Evolutionary conservation across 176 grass and related monocot species (phyloP), one percentile per base, ranked within the genome.

Genomic region (Phragmites australis): DNA sequence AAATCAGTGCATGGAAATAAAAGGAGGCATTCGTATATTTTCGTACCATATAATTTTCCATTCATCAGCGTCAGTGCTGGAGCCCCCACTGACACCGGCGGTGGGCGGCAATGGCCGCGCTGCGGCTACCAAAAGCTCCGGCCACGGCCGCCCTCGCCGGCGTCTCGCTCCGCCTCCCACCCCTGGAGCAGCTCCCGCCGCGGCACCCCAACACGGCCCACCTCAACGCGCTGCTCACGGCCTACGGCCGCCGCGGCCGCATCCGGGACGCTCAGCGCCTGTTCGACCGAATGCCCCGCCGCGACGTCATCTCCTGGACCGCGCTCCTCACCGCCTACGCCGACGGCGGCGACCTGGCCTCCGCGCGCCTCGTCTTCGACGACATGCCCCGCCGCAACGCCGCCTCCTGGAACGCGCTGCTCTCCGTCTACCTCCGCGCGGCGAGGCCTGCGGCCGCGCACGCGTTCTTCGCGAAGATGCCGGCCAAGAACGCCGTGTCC

Each of bases 231-330:
- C 79, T 68, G 70, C 86, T 94, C 60, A 90, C 92, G 15, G 19
- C 70, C 8, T 72, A 86, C 59, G 92, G 88, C 40, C 80, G 92
- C 37, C 51, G 81, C 77, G 88, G 92, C 62, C 79, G 84, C 48
- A 83, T 86, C 58, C 52, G 47, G 10, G 88, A 86, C 27, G 92
- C 92, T 37, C 88, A 88, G 65, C 77, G 50, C 57, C 47, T 84
- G 31, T 94, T 94, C 76, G 92, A 94, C 71, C 76, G 34, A 47
- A 94, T 91, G 88, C 83, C 86, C 45, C 54, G 9, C 70, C 92
- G 88, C 22, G 92, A 94, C 58, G 92, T 91, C 80, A 85, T 94
- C 85, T 84, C 92, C 27, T 94, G 92, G 92, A 94, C 92, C 22
- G 92, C 92, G 0, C 83, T 94, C 31, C 83, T 94, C 76, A 88